Evolutionary conservation across 2,329 filamentous ascomycete genomes (phyloP).

Genomic region (Fusarium brevicatenulatum): DNA sequence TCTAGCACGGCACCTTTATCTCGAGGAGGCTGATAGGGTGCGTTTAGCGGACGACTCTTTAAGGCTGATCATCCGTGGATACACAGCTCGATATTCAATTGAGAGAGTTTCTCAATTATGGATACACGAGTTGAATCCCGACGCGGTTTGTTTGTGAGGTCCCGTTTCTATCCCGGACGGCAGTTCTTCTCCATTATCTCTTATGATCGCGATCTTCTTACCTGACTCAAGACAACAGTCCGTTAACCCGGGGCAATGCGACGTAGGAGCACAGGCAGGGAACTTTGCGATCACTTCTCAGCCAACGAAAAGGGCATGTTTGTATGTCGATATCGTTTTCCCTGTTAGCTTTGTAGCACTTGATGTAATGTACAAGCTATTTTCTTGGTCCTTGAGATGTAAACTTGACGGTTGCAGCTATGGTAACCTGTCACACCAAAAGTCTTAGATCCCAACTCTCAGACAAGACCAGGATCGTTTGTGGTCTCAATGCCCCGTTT

Average conservation of each 20-base stretch:
- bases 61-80: slow-evolving; percentile 2
- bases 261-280: not conserved
- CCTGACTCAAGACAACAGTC: slow-evolving; percentile 25
- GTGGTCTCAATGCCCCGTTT: slow-evolving; percentile 14
- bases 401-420: not conserved
- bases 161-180: not conserved
- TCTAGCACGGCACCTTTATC: not conserved
- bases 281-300: slow-evolving; percentile 1
- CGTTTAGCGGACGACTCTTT: slow-evolving; percentile 1
- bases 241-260: slow-evolving; percentile 1
- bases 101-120: not conserved
- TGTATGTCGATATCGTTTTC: not conserved
- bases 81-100: not conserved
- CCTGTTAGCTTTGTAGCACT: not conserved
- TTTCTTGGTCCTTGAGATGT: not conserved
- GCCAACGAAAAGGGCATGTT: slow-evolving; percentile 2
- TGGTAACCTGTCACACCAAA: not conserved
- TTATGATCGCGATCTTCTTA: slow-evolving; percentile 18
- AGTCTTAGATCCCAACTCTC: not conserved
- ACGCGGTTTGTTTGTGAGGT: not conserved
- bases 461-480: slow-evolving; percentile 13
- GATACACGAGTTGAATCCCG: not conserved
- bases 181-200: not conserved
- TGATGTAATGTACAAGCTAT: not conserved
- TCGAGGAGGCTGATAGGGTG: slow-evolving; percentile 4